Evolutionary conservation across 306 rosid genomes (phyloP), one percentile per base, ranked within the genome.

Genomic region (Cicer judaicum): DNA sequence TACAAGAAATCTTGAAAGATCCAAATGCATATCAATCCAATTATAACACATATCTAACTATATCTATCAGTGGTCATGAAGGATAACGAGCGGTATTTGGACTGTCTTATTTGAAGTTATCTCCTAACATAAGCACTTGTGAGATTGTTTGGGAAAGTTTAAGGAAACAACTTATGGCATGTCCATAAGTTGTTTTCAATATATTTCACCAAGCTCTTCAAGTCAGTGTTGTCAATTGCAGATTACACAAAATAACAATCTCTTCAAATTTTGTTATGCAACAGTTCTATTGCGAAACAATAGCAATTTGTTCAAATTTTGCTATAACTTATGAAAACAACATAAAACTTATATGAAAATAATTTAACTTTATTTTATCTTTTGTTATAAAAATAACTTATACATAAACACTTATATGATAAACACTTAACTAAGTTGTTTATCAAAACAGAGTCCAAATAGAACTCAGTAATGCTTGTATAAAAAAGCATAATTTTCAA

Each of bases 401-500:
- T 50, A 7, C 21, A 50, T 15, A 14, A 14, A 4, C 10, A 50
- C 10, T 50, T 16, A 3, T 13, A n/a, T 6, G 5, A 7, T 13
- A 48, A 12, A 7, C 7, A 4, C 54, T 13, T 48, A 5, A 48
- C n/a, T 48, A 29, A 29, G 5, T 29, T 29, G 36, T 29, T 4
- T 29, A 29, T 29, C 36, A 3, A 29, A 29, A 29, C 36, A 29
- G 5, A 29, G 5, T 0, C 36, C 36, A 29, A 29, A 29, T 29
- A 19, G 12, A 55, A 55, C 61, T 55, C 68, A 44, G 38, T 40
- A 74, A 46, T 34, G 63, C 34, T 50, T 49, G 38, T 16, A 15
- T 0, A 46, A 13, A 8, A n/a, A 60, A 11, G 10, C n/a, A 4
- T 61, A 34, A 34, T 36, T 60, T 13, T 60, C 60, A 24, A 72